A percentile compares a stretch with the other conserved stretches of the same genome.
Evolutionary conservation across 2,329 filamentous ascomycete genomes (phyloP).

Genomic region (Ciborinia camelliae): DNA sequence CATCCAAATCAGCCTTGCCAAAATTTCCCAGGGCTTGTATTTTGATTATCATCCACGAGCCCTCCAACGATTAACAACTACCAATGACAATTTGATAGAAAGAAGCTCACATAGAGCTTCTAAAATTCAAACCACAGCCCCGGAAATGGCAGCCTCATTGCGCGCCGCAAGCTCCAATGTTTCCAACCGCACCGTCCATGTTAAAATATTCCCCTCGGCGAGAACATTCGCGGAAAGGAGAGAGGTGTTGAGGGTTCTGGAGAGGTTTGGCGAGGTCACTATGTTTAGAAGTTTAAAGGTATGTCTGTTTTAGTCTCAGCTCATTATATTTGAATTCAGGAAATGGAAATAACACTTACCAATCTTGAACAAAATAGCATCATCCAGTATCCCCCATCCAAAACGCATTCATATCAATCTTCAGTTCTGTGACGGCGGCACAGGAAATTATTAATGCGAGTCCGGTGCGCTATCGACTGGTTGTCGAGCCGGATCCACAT

Average conservation of each 20-base stretch:
- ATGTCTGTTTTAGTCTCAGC: not conserved
- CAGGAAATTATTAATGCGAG: slow-evolving; percentile 26
- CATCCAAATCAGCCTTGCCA: not conserved
- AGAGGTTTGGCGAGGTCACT: slow-evolving; percentile 36
- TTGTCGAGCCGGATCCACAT: slow-evolving; percentile 18
- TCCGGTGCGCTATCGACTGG: slow-evolving; percentile 34
- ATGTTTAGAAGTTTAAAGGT: slow-evolving; percentile 38
- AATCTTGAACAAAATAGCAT: slow-evolving; percentile 22
- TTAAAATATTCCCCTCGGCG: slow-evolving; percentile 35
- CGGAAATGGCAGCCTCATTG: not conserved
- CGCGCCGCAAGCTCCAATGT: slow-evolving; percentile 18
- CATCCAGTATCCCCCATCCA: slow-evolving; percentile 24
- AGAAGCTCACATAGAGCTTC: not conserved
- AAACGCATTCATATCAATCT: slow-evolving; percentile 35
- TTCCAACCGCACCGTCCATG: slow-evolving; percentile 32
- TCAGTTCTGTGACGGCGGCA: slow-evolving; percentile 27
- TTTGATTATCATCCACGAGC: not conserved
- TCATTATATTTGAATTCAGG: not conserved
- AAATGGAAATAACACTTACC: not conserved
- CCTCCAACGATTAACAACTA: not conserved
- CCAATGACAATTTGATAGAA: not conserved
- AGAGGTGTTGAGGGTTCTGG: slow-evolving; percentile 37
- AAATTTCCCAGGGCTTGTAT: not conserved
- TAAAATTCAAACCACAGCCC: not conserved
- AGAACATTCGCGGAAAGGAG: slow-evolving; percentile 35